Evolutionary conservation across 257 asterid genomes (phyloP).

Genomic region (Apocynum venetum): DNA sequence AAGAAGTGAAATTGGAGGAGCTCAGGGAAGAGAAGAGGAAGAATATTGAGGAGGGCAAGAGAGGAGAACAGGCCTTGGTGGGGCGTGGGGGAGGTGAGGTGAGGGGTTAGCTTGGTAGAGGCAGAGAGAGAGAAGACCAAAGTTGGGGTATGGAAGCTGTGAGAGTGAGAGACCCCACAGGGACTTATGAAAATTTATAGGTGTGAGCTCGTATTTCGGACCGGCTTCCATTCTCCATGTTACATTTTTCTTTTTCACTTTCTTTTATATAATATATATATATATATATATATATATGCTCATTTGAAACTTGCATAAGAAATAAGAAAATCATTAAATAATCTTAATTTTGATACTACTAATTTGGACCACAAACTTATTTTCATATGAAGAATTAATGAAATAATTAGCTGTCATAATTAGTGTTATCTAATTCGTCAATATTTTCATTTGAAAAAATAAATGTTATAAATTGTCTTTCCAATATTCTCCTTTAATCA

Average conservation of each 20-base stretch:
- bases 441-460: no score
- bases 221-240: slow-evolving; percentile 54
- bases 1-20: neutral
- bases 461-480: no score
- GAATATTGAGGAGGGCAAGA: slow-evolving; percentile 11
- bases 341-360: no score
- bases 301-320: no score
- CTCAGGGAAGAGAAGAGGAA: slow-evolving; percentile 1
- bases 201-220: slow-evolving; percentile 51
- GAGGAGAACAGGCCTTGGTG: slow-evolving; percentile 21
- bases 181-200: slow-evolving; percentile 49
- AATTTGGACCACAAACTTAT: no score
- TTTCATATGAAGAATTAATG: no score
- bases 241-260: slow-evolving; percentile 10
- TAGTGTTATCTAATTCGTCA: no score
- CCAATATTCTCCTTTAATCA: no score
- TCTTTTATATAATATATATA: neutral
- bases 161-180: slow-evolving; percentile 32
- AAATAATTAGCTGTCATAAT: no score
- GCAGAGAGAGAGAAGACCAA: slow-evolving; percentile 7
- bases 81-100: neutral
- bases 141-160: slow-evolving; percentile 34
- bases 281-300: neutral
- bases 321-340: no score
- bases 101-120: neutral